Evolutionary conservation across 805 yeast species (phyloP), one percentile per base, ranked within the genome.

Genomic region (Isabelozyma heimii): DNA sequence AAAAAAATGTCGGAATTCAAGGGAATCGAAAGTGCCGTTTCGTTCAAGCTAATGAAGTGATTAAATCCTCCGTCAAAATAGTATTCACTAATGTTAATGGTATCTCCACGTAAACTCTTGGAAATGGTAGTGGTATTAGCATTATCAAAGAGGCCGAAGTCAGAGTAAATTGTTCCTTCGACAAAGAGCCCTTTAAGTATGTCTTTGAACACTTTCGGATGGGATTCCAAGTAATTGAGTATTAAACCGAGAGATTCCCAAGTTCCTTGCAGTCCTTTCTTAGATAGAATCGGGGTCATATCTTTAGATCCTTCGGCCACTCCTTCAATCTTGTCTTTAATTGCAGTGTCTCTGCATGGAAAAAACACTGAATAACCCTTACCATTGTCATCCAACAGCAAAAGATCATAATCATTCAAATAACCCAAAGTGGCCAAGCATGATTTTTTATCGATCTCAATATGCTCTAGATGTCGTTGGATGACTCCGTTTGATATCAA

Each of bases 351-450:
- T 17, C 87, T 83, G 49, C 91, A 84, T 0, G 98, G 98, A 27
- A 91, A 69, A 46, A 91, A 80, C 0, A 85, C 67, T 0, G 97
- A 82, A 68, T 90, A 89, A 0, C 95, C 95, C 16, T 70, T 58
- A 26, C 58, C 60, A 49, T 84, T 85, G 4, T 75, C 76, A 10
- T 76, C 68, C 40, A 86, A 71, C 49, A 79, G 78, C 17, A 82
- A 66, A 30, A 89, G 62, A 8, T 73, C 76, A 40, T 82, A 72
- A 13, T 76, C 66, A 43, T 79, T 75, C 50, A 91, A 63, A 54
- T 81, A 82, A 14, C 75, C 69, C 43, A 90, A 59, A 0, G 96
- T 83, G 51, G 73, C 79, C 2, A 95, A 79, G 57, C 94, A 87
- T 45, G 68, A 63, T 13, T 61, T 58, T 51, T 65, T 65, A 49